Conservation (phyloP, 2,329 filamentous ascomycete genomes). For the Aspergillus ochraceus region DNA sequence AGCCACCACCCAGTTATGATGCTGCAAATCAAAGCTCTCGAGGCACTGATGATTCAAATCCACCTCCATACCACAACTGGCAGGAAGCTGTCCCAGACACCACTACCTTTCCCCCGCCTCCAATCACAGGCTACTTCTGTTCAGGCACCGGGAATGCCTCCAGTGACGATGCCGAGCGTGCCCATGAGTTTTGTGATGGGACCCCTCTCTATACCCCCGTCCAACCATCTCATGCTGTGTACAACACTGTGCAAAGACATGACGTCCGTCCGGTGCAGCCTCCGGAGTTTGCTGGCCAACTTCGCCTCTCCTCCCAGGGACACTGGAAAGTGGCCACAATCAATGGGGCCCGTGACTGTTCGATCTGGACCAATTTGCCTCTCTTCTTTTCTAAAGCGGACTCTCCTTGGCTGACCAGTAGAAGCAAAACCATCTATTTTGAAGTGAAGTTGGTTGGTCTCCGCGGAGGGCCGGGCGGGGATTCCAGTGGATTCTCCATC, state of each 20-base stretch:
- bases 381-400: constrained; percentile 56
- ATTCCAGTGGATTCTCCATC: constrained; percentile 57
- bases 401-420: constrained; percentile 48
- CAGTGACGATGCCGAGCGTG: constrained; percentile 54
- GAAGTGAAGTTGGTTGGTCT: constrained; percentile 55
- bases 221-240: constrained; percentile 43
- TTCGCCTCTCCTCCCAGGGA: constrained; percentile 36
- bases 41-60: constrained; percentile 26
- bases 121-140: constrained; percentile 52
- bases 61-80: constrained; percentile 64
- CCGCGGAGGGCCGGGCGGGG: constrained; percentile 35
- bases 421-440: constrained; percentile 59
- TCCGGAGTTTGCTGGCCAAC: constrained; percentile 41
- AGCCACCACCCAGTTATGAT: constrained; percentile 23
- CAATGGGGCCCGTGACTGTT: constrained; percentile 49
- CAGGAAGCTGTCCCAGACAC: constrained; percentile 59
- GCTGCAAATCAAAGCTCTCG: constrained; percentile 9
- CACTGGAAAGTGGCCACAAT: constrained; percentile 49
- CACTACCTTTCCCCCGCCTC: constrained; percentile 60
- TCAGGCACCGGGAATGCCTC: constrained; percentile 61
- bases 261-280: constrained; percentile 49
- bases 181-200: constrained; percentile 55
- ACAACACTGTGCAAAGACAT: constrained; percentile 43
- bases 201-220: constrained; percentile 54
- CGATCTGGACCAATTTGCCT: constrained; percentile 56